These are phyloP conservation scores for Pelargonium citronellum DNA, from an alignment of 441 rosid species.

Conservation along the genomic window DNA sequence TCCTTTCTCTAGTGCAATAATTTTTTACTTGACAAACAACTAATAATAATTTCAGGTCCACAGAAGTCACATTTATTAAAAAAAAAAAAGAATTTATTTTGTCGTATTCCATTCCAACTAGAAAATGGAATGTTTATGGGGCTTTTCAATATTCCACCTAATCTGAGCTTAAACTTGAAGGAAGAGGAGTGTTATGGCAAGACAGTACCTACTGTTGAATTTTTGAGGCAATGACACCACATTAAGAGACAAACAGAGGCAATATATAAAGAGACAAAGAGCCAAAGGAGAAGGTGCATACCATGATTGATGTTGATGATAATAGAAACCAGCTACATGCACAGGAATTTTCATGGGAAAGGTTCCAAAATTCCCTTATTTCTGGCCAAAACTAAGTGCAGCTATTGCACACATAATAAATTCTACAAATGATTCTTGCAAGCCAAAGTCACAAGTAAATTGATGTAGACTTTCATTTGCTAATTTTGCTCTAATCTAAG, in stretches of 20 bases:
- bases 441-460: background rate
- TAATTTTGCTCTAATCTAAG: conserved; percentile 2
- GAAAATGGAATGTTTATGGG: conserved; percentile 7
- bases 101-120: background rate
- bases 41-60: conserved; percentile 11
- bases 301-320: conserved; percentile 31
- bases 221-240: conserved; percentile 11
- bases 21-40: conserved; percentile 2
- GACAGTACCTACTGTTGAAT: conserved; percentile 24
- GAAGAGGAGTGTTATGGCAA: background rate
- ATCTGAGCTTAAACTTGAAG: conserved; percentile 10
- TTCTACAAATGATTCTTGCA: background rate
- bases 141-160: conserved; percentile 23
- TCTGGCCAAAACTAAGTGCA: conserved; percentile 1
- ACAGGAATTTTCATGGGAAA: background rate
- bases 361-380: background rate
- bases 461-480: conserved; percentile 6
- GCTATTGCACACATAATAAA: background rate
- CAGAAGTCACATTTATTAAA: background rate
- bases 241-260: conserved; percentile 9
- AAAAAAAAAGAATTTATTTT: background rate
- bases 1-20: conserved; percentile 9
- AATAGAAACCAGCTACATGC: background rate
- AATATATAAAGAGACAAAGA: conserved; percentile 19
- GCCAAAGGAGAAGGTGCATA: conserved; percentile 43